A percentile compares a stretch with the other conserved stretches of the same genome.
Conservation (phyloP, 768 basidiomycete species). For the Russula earlei region DNA sequence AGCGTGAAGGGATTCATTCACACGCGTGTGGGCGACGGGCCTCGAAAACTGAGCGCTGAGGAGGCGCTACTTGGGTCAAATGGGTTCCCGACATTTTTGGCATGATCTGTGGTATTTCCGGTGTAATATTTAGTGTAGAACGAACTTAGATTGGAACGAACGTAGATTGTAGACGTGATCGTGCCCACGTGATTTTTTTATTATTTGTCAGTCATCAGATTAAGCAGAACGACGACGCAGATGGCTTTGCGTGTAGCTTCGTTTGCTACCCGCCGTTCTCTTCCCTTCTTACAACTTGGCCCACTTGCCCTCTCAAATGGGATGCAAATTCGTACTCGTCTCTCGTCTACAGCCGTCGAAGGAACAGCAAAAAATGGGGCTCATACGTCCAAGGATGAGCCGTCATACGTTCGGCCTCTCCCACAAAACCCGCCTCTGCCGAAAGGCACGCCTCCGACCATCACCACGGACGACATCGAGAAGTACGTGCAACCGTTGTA, state of each 20-base stretch:
- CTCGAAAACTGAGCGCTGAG: slow-evolving; percentile 51
- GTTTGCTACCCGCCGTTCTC: background rate
- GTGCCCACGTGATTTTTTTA: background rate
- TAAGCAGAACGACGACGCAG: no score
- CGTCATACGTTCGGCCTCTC: background rate
- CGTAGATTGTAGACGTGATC: no score
- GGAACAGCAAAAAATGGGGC: background rate
- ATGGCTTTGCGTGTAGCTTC: no score
- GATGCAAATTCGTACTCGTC: background rate
- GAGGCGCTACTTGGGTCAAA: slow-evolving; percentile 58
- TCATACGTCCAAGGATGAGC: background rate
- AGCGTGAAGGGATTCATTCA: slow-evolving; percentile 88
- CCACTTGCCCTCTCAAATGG: background rate
- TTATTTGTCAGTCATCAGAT: no score
- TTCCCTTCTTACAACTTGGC: background rate
- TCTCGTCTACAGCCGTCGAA: background rate
- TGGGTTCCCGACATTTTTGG: slow-evolving; percentile 57
- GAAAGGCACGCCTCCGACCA: background rate
- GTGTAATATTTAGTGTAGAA: slow-evolving; percentile 8
- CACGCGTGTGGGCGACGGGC: slow-evolving; percentile 88
- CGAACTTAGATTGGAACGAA: background rate
- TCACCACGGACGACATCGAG: slow-evolving; percentile 6
- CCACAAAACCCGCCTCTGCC: background rate
- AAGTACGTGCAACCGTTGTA: slow-evolving; percentile 9
- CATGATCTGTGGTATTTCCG: slow-evolving; percentile 19